Evolutionary conservation across 192 early-diverging fungal genomes (phyloP).

Genomic region (Entomortierella parvispora): DNA sequence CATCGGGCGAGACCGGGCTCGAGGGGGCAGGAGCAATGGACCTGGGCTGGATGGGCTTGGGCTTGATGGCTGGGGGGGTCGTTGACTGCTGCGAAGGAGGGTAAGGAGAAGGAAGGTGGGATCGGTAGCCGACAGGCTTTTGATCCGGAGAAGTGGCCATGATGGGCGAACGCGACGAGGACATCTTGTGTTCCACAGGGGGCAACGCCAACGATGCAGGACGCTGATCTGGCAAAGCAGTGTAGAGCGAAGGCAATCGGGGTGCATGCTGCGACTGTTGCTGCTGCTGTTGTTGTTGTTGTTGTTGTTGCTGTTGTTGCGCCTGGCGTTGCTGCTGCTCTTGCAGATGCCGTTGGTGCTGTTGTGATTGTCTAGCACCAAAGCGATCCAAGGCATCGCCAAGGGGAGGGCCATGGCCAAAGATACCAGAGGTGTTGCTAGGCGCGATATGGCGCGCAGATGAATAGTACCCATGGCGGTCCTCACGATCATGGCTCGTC

Average conservation of each 20-base stretch:
- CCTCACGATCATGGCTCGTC: conserved; percentile 48
- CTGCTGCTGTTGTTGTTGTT: conserved; percentile 45
- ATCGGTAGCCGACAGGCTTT: conserved; percentile 14
- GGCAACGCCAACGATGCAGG: conserved; percentile 3
- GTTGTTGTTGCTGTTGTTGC: conserved; percentile 7
- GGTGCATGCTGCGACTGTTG: conserved; percentile 11
- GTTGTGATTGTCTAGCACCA: conserved; percentile 19
- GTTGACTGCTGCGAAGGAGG: background rate
- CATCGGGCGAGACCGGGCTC: conserved; percentile 15
- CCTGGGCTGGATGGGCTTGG: conserved; percentile 41
- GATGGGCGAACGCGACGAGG: no score
- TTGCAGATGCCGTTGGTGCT: conserved; percentile 2
- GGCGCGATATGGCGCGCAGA: conserved; percentile 45
- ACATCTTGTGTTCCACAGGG: no score
- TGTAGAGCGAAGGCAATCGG: conserved; percentile 40
- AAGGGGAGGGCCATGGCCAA: conserved; percentile 44
- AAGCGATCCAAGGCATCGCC: conserved; percentile 38
- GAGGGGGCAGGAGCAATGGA: conserved; percentile 47
- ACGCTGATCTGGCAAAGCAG: conserved; percentile 35
- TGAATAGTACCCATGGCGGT: conserved; percentile 40
- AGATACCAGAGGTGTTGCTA: conserved; percentile 50
- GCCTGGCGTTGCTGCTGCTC: conserved; percentile 11
- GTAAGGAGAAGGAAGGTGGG: background rate
- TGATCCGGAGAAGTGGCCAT: conserved; percentile 18
- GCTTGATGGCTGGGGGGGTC: conserved; percentile 8